Evolutionary conservation across 1,284 basidiomycete species (phyloP).

Genomic region (Ceratobasidium sp.): DNA sequence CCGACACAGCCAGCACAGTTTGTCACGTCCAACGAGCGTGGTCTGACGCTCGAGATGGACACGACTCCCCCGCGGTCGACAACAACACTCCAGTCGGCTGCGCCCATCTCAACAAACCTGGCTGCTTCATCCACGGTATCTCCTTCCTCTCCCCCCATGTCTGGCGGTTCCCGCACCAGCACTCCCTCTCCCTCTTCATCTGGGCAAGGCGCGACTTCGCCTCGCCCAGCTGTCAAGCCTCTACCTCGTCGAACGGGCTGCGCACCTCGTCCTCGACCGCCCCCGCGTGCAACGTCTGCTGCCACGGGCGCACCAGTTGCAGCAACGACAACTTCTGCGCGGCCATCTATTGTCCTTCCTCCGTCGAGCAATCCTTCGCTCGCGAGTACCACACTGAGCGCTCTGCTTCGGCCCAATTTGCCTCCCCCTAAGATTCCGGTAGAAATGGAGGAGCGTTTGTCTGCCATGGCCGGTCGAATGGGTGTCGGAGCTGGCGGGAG

Average conservation of each 20-base stretch:
- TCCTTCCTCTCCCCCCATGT: constrained; percentile 3
- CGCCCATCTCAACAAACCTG: neutral
- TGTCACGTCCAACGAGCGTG: constrained; percentile 26
- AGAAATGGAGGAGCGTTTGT: constrained; percentile 31
- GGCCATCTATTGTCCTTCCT: constrained; percentile 8
- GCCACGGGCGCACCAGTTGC: neutral
- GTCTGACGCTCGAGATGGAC: constrained; percentile 29
- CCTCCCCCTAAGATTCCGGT: constrained; percentile 14
- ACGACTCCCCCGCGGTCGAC: constrained; percentile 18
- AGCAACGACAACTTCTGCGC: neutral
- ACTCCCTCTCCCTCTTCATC: constrained; percentile 8
- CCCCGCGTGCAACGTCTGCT: constrained; percentile 5
- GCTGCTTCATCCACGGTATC: neutral
- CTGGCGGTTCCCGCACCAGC: constrained; percentile 3
- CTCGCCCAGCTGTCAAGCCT: constrained; percentile 18
- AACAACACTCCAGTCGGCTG: constrained; percentile 6
- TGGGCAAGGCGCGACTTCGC: neutral
- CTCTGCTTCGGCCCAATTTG: constrained; percentile 11
- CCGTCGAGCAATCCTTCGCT: constrained; percentile 23
- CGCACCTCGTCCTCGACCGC: constrained; percentile 20
- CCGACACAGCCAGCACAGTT: neutral
- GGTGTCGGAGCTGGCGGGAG: constrained; percentile 1
- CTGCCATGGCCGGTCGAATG: constrained; percentile 33
- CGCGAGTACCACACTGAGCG: constrained; percentile 12
- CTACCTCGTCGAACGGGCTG: constrained; percentile 21